phyloP scores from a whole-genome alignment of 2,329 filamentous ascomycete species.

The Trichoderma oligosporum region DNA sequence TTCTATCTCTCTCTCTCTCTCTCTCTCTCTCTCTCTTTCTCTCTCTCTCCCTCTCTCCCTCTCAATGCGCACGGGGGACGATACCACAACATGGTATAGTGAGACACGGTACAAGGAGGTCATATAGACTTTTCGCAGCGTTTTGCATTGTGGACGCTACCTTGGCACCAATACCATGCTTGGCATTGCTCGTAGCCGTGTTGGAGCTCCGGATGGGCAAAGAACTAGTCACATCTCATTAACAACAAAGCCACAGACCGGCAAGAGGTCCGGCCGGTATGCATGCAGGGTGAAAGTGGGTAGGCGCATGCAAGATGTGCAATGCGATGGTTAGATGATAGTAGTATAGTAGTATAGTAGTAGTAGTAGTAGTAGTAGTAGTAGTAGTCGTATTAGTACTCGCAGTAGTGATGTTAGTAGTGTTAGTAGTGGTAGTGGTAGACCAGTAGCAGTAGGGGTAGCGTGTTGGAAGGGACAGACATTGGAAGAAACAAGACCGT shows the following conservation, averaged over 20 bases:
- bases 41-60: too few species aligned
- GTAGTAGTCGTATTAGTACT: too few species aligned
- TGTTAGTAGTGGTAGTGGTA: too few species aligned
- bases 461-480: constrained; percentile 2
- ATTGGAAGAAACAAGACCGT: constrained; percentile 4
- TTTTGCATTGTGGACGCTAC: neutral
- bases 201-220: neutral
- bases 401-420: too few species aligned
- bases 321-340: neutral
- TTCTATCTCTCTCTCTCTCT: too few species aligned
- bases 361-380: too few species aligned
- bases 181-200: constrained; percentile 5
- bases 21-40: too few species aligned
- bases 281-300: constrained; percentile 3
- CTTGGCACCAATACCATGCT: neutral
- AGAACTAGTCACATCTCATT: constrained; percentile 15
- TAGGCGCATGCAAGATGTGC: constrained; percentile 5
- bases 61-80: neutral
- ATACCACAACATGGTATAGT: constrained; percentile 3
- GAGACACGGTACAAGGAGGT: constrained; percentile 13
- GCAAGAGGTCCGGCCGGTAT: neutral
- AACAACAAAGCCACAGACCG: constrained; percentile 3
- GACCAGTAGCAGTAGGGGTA: too few species aligned
- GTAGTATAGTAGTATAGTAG: too few species aligned
- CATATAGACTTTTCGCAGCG: neutral